These are phyloP conservation scores for Lagerstroemia speciosa DNA, from an alignment of 345 rosid species.

Conservation along the genomic window DNA sequence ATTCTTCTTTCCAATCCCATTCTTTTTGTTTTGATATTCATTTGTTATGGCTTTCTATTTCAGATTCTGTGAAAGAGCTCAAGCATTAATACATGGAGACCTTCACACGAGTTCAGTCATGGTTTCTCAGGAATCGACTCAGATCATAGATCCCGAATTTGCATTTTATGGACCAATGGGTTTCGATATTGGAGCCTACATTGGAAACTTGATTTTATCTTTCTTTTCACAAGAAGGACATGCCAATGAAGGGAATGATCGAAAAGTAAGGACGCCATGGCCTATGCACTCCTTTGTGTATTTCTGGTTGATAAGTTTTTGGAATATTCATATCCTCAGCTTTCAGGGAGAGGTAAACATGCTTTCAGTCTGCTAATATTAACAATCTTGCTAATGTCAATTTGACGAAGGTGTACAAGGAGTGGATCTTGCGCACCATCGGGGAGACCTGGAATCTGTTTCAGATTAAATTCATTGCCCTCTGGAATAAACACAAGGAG, in stretches of 20 bases:
- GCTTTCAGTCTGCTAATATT: neutral
- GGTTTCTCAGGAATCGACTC: slow-evolving; percentile 84
- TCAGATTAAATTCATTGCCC: slow-evolving; percentile 44
- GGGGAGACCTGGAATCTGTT: slow-evolving; percentile 80
- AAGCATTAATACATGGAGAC: slow-evolving; percentile 90
- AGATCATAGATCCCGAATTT: slow-evolving; percentile 90
- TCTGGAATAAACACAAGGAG: slow-evolving; percentile 73
- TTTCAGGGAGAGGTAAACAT: slow-evolving; percentile 32
- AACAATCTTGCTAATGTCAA: neutral
- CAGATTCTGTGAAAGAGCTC: slow-evolving; percentile 96
- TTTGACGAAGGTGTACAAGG: slow-evolving; percentile 49
- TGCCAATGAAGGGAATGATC: slow-evolving; percentile 48
- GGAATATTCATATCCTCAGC: neutral
- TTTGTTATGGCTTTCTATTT: slow-evolving; percentile 2
- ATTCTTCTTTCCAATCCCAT: neutral
- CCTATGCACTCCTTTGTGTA: neutral
- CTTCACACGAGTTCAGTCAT: slow-evolving; percentile 91
- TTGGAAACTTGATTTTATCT: slow-evolving; percentile 82
- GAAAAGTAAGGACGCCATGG: slow-evolving; percentile 34
- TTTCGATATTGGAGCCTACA: slow-evolving; percentile 79
- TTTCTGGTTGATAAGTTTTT: neutral
- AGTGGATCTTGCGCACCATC: slow-evolving; percentile 62
- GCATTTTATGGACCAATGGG: slow-evolving; percentile 94
- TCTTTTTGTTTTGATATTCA: neutral
- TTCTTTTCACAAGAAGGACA: slow-evolving; percentile 95